Conservation (phyloP, 768 basidiomycete genomes). For the Termitomyces eurrhizus region DNA sequence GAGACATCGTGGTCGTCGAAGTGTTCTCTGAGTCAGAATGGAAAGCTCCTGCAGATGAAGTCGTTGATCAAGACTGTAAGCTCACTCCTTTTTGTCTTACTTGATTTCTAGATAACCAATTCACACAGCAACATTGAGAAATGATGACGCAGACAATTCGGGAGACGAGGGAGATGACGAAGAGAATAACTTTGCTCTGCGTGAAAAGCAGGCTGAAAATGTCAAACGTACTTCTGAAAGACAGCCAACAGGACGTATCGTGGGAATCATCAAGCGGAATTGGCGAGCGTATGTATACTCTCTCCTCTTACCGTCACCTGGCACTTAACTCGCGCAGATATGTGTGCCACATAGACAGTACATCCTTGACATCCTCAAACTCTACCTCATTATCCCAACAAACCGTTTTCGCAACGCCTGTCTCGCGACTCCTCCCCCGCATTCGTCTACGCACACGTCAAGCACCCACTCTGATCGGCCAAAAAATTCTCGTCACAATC, state of each 20-base stretch:
- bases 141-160: conserved; percentile 83
- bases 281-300: conserved; percentile 76
- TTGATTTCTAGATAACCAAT: not conserved
- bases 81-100: not conserved
- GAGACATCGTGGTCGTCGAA: conserved; percentile 90
- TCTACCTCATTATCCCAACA: conserved; percentile 80
- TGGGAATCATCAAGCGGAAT: conserved; percentile 91
- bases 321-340: conserved; percentile 43
- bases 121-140: conserved; percentile 65
- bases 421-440: conserved; percentile 86
- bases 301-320: not conserved
- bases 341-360: conserved; percentile 92
- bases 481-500: conserved; percentile 95
- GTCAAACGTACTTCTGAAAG: conserved; percentile 46
- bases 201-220: conserved; percentile 41
- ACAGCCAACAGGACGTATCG: conserved; percentile 89
- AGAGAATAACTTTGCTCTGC: conserved; percentile 31
- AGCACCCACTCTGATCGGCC: conserved; percentile 79
- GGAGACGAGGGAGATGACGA: conserved; percentile 52
- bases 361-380: conserved; percentile 77
- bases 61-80: conserved; percentile 89
- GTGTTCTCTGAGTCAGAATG: conserved; percentile 85
- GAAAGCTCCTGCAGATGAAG: conserved; percentile 89
- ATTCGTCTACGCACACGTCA: conserved; percentile 95
- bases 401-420: conserved; percentile 92